Conservation (phyloP, 2,329 filamentous ascomycete species). For the Davidsoniella neocaledoniae region DNA sequence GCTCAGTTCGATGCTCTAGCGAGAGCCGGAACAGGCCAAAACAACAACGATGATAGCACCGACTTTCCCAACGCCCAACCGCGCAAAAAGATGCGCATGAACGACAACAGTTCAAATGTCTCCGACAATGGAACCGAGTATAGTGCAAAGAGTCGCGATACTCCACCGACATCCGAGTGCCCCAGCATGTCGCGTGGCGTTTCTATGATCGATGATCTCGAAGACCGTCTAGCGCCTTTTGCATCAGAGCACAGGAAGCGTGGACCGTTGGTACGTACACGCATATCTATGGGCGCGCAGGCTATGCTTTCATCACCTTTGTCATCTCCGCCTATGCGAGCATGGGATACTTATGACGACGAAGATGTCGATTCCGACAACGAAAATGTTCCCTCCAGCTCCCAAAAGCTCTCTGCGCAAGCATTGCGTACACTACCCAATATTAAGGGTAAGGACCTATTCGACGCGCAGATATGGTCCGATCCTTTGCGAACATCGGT, state of each 20-base stretch:
- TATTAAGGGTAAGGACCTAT: conserved; percentile 54
- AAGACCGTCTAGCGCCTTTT: neutral
- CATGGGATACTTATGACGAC: conserved; percentile 35
- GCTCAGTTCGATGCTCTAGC: conserved; percentile 43
- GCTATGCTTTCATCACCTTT: conserved; percentile 33
- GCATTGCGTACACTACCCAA: conserved; percentile 28
- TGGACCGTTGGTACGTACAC: conserved; percentile 4
- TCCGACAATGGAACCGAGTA: conserved; percentile 15
- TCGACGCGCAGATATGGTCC: conserved; percentile 53
- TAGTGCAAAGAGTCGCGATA: conserved; percentile 12
- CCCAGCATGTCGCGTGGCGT: neutral
- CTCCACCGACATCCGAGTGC: conserved; percentile 12
- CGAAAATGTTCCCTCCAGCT: conserved; percentile 20
- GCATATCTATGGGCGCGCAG: conserved; percentile 6
- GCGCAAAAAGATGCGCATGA: conserved; percentile 20
- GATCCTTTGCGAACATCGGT: conserved; percentile 51
- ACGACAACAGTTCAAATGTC: conserved; percentile 16
- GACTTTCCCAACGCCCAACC: conserved; percentile 5
- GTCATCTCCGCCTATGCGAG: conserved; percentile 36
- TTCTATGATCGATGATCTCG: too few species aligned
- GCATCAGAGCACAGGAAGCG: conserved; percentile 2
- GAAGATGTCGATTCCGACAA: conserved; percentile 26
- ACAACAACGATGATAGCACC: conserved; percentile 1
- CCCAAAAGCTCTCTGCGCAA: conserved; percentile 1
- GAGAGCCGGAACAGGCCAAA: conserved; percentile 11